These are phyloP conservation scores for Stentor coeruleus DNA, from an alignment of 73 alveolate genomes.

Conservation along the genomic window DNA sequence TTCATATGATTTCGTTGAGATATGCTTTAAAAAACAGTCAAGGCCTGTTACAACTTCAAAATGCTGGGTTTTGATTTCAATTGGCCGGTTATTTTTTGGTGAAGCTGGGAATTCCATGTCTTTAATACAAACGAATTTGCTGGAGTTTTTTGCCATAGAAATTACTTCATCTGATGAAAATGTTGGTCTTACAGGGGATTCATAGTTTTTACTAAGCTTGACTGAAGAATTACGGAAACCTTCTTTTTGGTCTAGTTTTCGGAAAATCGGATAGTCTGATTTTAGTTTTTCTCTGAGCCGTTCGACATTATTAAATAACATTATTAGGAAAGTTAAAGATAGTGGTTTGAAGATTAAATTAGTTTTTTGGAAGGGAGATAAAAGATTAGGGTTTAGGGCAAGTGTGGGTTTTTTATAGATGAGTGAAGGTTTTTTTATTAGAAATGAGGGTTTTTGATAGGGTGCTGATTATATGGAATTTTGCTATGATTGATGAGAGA, in stretches of 20 bases:
- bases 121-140: not conserved
- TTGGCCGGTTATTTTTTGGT: not conserved
- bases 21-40: slow-evolving; percentile 1
- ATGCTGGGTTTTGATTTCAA: not conserved
- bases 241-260: not conserved
- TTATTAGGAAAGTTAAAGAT: no score
- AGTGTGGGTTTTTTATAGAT: no score
- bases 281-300: not conserved
- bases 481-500: no score
- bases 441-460: no score
- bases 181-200: slow-evolving; percentile 4
- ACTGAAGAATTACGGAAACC: not conserved
- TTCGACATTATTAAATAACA: no score
- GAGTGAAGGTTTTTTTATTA: no score
- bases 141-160: not conserved
- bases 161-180: not conserved
- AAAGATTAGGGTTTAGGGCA: no score
- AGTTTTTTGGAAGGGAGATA: no score
- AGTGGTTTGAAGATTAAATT: no score
- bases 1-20: not conserved
- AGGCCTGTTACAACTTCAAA: not conserved
- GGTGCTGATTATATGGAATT: no score
- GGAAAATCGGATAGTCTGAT: slow-evolving; percentile 3
- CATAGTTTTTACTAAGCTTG: not conserved
- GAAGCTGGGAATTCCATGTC: not conserved